A percentile compares a stretch with the other conserved stretches of the same genome.
Conservation (phyloP, 2,329 filamentous ascomycete species). For the Trichoderma koningiopsis region DNA sequence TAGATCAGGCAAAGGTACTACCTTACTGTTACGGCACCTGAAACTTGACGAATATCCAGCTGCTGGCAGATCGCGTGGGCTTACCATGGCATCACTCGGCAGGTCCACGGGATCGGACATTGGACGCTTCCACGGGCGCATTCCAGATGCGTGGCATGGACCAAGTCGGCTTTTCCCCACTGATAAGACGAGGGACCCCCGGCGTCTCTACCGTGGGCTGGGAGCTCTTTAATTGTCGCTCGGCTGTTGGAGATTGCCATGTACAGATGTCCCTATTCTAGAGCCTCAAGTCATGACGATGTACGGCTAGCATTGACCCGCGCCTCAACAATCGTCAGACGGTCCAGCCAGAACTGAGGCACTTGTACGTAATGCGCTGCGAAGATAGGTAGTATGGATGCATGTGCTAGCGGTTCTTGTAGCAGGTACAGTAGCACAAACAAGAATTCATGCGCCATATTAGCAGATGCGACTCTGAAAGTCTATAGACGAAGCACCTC, state of each 20-base stretch:
- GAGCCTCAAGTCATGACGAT: not conserved
- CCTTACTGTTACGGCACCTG: not conserved
- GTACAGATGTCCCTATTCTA: conserved; percentile 9
- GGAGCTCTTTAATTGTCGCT: not conserved
- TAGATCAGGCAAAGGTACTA: not conserved
- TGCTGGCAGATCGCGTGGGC: not conserved
- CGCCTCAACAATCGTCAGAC: not conserved
- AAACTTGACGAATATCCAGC: not conserved
- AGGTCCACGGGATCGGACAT: conserved; percentile 9
- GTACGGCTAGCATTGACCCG: not conserved
- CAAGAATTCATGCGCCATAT: conserved; percentile 3
- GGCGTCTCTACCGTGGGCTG: not conserved
- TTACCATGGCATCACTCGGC: not conserved
- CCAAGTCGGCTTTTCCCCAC: conserved; percentile 1
- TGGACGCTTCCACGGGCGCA: conserved; percentile 7
- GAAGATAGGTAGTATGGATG: not conserved
- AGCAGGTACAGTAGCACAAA: not conserved
- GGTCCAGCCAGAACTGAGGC: not conserved
- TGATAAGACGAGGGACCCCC: not conserved
- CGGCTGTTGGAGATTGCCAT: not conserved
- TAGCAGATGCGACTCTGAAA: conserved; percentile 3
- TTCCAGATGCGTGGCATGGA: conserved; percentile 16
- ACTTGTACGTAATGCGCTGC: not conserved
- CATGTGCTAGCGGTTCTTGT: not conserved
- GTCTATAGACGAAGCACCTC: not conserved